phyloP scores from a whole-genome alignment of 768 basidiomycete genomes.

The Sporobolomyces phaffii region DNA sequence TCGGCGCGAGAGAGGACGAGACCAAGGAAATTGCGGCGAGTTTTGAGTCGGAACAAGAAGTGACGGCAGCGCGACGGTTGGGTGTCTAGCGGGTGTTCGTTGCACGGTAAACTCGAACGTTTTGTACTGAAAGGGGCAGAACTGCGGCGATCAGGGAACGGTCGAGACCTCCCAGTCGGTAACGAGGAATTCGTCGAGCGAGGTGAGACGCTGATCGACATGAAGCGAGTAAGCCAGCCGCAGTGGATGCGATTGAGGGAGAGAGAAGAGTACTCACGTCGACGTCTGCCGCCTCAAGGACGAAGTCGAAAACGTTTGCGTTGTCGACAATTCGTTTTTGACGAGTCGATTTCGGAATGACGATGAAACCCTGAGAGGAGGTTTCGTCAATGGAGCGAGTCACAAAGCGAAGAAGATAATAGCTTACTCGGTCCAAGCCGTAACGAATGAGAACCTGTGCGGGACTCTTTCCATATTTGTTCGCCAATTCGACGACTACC shows the following conservation, averaged over 20 bases:
- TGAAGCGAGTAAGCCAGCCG: too few relatives aligned
- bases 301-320: slow-evolving; percentile 51
- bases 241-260: not conserved
- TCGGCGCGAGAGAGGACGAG: too few relatives aligned
- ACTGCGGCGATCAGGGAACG: too few relatives aligned
- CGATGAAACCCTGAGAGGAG: slow-evolving; percentile 44
- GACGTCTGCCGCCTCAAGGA: slow-evolving; percentile 50
- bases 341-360: slow-evolving; percentile 52
- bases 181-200: slow-evolving; percentile 27
- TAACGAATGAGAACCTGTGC: slow-evolving; percentile 75
- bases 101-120: too few relatives aligned
- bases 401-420: too few relatives aligned
- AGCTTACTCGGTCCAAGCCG: slow-evolving; percentile 65
- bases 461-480: slow-evolving; percentile 53
- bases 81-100: too few relatives aligned
- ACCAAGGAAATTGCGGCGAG: slow-evolving; percentile 3
- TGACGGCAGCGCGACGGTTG: too few relatives aligned
- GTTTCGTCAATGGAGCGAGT: not conserved
- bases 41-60: slow-evolving; percentile 2
- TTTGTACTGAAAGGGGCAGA: too few relatives aligned
- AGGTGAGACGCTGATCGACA: slow-evolving; percentile 14
- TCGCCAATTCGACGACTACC: slow-evolving; percentile 51
- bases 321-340: slow-evolving; percentile 50
- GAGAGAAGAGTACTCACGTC: slow-evolving; percentile 28
- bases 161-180: slow-evolving; percentile 36